These are phyloP conservation scores for Leucoagaricus sp. DNA, from an alignment of 1,284 basidiomycete species.

Conservation along the genomic window DNA sequence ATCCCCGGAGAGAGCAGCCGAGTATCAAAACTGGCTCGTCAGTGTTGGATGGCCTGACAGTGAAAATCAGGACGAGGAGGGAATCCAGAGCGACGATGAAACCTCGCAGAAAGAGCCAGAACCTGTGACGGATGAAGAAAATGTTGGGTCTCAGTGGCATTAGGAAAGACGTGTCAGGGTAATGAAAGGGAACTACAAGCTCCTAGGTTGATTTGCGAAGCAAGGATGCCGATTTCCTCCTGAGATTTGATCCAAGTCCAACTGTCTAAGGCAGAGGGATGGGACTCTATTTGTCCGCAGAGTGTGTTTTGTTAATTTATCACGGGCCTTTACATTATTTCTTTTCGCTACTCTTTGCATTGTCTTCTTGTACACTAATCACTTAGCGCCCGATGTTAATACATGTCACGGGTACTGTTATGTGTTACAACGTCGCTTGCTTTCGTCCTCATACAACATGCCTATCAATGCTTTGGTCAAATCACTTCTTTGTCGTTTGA, in stretches of 20 bases:
- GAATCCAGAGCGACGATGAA: too few relatives aligned
- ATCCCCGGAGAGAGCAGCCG: too few relatives aligned
- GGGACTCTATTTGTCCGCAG: conserved; percentile 52
- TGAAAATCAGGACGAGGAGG: too few relatives aligned
- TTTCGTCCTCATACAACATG: background rate
- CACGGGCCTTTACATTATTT: too few relatives aligned
- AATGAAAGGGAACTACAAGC: conserved; percentile 80
- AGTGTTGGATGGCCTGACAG: too few relatives aligned
- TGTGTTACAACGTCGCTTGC: background rate
- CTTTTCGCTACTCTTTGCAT: too few relatives aligned
- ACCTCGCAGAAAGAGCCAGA: too few relatives aligned
- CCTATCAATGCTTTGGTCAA: background rate
- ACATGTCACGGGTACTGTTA: too few relatives aligned
- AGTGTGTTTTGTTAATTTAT: background rate
- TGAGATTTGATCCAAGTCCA: conserved; percentile 90
- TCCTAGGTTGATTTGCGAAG: conserved; percentile 80
- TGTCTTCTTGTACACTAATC: too few relatives aligned
- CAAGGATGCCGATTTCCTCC: conserved; percentile 88
- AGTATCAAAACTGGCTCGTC: too few relatives aligned
- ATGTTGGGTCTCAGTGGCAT: too few relatives aligned
- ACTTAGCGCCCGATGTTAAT: background rate
- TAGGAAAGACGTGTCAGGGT: conserved; percentile 83
- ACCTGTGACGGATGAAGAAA: too few relatives aligned
- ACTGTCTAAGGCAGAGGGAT: conserved; percentile 64
- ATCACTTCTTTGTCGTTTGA: background rate